Conservation (phyloP, 1,139 yeast genomes). For the Saccharomyces hybrid region DNA sequence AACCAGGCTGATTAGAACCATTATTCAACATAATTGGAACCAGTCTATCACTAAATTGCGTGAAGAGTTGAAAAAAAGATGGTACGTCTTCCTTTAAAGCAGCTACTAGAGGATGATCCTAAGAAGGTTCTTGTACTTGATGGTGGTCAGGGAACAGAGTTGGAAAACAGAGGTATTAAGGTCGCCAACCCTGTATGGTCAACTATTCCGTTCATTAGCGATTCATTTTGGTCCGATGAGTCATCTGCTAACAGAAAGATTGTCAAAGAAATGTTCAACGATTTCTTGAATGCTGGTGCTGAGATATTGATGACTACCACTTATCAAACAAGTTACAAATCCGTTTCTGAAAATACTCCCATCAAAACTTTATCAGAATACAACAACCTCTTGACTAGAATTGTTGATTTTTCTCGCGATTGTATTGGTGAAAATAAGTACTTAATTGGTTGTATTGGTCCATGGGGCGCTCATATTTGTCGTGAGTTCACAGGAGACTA, state of each 20-base stretch:
- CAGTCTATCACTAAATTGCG: neutral
- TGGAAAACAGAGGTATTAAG: constrained; percentile 34
- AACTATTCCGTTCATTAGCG: constrained; percentile 37
- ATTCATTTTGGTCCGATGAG: constrained; percentile 19
- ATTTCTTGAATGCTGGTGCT: constrained; percentile 51
- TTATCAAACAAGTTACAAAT: constrained; percentile 45
- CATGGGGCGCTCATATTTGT: constrained; percentile 64
- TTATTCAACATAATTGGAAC: neutral
- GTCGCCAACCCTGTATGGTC: constrained; percentile 34
- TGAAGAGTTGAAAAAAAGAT: neutral
- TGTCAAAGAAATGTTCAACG: constrained; percentile 43
- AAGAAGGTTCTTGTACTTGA: constrained; percentile 32
- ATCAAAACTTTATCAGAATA: constrained; percentile 28
- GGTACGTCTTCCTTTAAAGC: neutral
- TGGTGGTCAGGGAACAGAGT: constrained; percentile 42
- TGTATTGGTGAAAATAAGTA: constrained; percentile 28
- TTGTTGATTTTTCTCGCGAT: constrained; percentile 23
- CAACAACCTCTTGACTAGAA: constrained; percentile 20
- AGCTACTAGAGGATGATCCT: constrained; percentile 4
- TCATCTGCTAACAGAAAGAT: constrained; percentile 37
- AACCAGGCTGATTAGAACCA: neutral
- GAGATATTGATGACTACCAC: constrained; percentile 53
- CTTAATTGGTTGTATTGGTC: constrained; percentile 60
- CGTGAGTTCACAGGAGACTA: constrained; percentile 61
- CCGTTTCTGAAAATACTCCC: constrained; percentile 21